These are phyloP conservation scores for Yarrowia osloensis DNA, from an alignment of 805 yeast genomes.

Conservation along the genomic window DNA sequence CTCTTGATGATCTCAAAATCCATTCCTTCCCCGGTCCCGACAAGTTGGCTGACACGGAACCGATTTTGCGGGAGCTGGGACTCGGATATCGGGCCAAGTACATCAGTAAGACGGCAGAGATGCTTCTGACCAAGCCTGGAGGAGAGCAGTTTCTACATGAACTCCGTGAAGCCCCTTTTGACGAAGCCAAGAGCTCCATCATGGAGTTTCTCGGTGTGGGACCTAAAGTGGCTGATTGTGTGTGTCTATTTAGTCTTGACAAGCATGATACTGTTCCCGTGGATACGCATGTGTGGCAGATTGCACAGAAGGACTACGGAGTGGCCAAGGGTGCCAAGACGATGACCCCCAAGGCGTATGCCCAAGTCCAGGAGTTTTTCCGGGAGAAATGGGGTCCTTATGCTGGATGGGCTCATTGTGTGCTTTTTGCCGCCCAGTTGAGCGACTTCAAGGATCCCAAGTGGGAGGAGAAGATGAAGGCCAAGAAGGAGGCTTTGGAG, in stretches of 20 bases:
- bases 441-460: constrained; percentile 49
- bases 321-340: constrained; percentile 49
- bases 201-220: constrained; percentile 84
- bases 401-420: constrained; percentile 99
- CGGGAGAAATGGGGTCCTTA: constrained; percentile 77
- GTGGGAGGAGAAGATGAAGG: constrained; percentile 19
- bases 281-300: constrained; percentile 92
- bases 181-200: constrained; percentile 58
- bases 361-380: constrained; percentile 60
- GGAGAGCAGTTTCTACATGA: constrained; percentile 32
- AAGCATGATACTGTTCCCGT: constrained; percentile 89
- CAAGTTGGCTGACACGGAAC: constrained; percentile 52
- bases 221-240: constrained; percentile 97
- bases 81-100: constrained; percentile 95
- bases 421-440: constrained; percentile 83
- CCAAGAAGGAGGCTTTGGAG: not conserved
- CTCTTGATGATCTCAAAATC: constrained; percentile 54
- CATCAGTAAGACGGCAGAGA: constrained; percentile 72
- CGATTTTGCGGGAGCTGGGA: constrained; percentile 48
- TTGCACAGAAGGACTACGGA: constrained; percentile 80
- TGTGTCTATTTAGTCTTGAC: constrained; percentile 85
- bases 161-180: constrained; percentile 52
- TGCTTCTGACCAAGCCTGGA: constrained; percentile 47
- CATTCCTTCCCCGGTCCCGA: constrained; percentile 66
- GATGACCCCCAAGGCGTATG: constrained; percentile 55